Base-by-base conservation (phyloP, 305 asterid genomes). In the Solanum hybrid region DNA sequence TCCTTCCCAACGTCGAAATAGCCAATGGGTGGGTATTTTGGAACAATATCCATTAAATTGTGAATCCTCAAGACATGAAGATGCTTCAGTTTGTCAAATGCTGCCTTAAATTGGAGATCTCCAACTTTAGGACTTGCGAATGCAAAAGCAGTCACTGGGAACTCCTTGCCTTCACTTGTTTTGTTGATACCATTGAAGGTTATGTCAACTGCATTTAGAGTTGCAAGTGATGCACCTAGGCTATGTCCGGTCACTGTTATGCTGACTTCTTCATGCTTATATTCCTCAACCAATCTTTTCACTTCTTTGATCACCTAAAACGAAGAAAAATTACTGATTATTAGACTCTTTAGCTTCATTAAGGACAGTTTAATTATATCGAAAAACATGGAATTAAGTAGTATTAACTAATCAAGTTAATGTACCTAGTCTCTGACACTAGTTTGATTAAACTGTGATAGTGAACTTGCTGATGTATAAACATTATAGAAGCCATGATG, bases 181-280 rank as follows among this genome's bases (percentile, higher is more conserved):
- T 34, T 94, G 91, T 96, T 95, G 91, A 92, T 90, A 4, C 93
- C 93, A 27, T 94, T 95, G 31, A 70, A 38, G 1, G 95, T 2
- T 10, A 96, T 95, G 92, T 97, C 99, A 0, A 90, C 94, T 17
- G 97, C 99, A 10, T 92, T 96, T 33, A 97, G 87, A 24, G 97
- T 95, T 6, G 96, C 92, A 5, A 97, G 89, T 2, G 98, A 94
- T 0, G 97, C 99, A 1, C 99, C 99, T 72, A 97, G 88, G 89
- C 98, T 97, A 92, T 97, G 99, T 2, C 99, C 98, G 1, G 95
- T 92, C 17, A 97, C 88, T 3, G 97, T 96, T 68, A 97, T 92
- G 92, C 98, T 95, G 9, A 91, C 93, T 26, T 95, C 96, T 32
- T 96, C 99, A 10, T 91, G 81, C 92, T 95, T 94, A 94, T 93